Evolutionary conservation across 2,329 filamentous ascomycete genomes (phyloP).

Genomic region (Fonsecaea multimorphosa): DNA sequence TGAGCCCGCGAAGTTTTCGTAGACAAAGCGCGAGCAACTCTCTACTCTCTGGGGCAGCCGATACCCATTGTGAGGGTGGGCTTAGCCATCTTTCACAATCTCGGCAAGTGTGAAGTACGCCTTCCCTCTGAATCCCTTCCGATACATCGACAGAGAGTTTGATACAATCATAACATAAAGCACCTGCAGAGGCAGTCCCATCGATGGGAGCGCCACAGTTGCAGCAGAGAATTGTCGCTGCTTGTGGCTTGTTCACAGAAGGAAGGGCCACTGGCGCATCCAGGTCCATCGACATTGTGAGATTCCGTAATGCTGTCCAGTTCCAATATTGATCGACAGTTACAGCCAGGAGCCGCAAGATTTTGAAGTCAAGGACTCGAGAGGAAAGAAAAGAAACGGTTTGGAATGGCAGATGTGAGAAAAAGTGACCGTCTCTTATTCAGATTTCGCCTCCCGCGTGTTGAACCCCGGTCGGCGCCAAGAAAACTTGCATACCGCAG

Average conservation of each 20-base stretch:
- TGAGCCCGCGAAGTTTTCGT: slow-evolving; percentile 81
- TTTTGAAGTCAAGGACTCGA: background rate
- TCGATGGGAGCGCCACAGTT: slow-evolving; percentile 97
- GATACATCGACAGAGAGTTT: slow-evolving; percentile 95
- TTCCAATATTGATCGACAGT: background rate
- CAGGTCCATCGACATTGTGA: slow-evolving; percentile 64
- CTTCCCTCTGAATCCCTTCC: slow-evolving; percentile 87
- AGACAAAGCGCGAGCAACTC: slow-evolving; percentile 92
- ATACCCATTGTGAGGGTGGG: slow-evolving; percentile 84
- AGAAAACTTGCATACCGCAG: slow-evolving; percentile 7
- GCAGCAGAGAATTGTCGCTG: slow-evolving; percentile 85
- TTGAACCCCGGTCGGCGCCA: background rate
- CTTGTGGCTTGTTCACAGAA: slow-evolving; percentile 38
- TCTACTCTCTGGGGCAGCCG: slow-evolving; percentile 82
- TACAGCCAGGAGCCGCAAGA: background rate
- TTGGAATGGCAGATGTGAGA: slow-evolving; percentile 12
- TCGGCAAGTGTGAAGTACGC: slow-evolving; percentile 85
- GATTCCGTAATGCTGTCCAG: background rate
- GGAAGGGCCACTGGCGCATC: slow-evolving; percentile 59
- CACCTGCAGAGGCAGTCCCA: slow-evolving; percentile 82
- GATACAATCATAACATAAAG: slow-evolving; percentile 94
- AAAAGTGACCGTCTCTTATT: slow-evolving; percentile 24
- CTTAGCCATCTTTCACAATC: slow-evolving; percentile 95
- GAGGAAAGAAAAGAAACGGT: background rate
- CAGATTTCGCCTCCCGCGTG: slow-evolving; percentile 28